Base-by-base conservation (phyloP, 83 land plant genomes). In the Larix sibirica region DNA sequence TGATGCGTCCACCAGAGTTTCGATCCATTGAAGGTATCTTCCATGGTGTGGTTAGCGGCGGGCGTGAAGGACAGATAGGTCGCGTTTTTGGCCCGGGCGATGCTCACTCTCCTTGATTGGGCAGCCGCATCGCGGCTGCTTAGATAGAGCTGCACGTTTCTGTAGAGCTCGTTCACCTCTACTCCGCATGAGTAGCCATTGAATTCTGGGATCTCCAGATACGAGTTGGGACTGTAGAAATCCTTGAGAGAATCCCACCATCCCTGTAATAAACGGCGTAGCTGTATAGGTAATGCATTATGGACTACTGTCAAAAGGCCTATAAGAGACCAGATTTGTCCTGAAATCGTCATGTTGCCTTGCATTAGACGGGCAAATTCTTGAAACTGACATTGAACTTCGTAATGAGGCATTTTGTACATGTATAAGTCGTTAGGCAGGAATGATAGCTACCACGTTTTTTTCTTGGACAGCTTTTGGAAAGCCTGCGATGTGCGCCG, bases 121-220 rank as follows among this genome's bases (percentile, higher is more conserved):
- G 80, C 40, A 66, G 80, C n/a, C 12, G 83, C 61, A 61, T 84
- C 83, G 42, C 86, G 79, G 62, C 87, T 83, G 86, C 83, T 87
- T 73, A 92, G 90, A 83, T 92, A 89, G 86, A 90, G 87, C 85
- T 86, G 86, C 79, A 90, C 88, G 63, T 84, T 81, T 56, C 89
- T 83, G 90, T 92, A 92, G 79, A 92, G 89, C 6, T 88, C 90
- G 81, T 92, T 92, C 66, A 85, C 79, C 62, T 88, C 91, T 62
- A 90, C 88, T 70, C 87, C 86, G 80, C 86, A 83, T 33, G 56
- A 50, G 85, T 84, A 88, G 83, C 88, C 94, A 42, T 90, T 81
- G 85, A 91, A 87, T 62, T 92, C 94, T 2, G 90, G 91, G 71
- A 89, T 83, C 21, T 92, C 91, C 73, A 87, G 83, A 85, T 84